These are phyloP conservation scores for Panus rudis DNA, from an alignment of 768 basidiomycete genomes.

Conservation along the genomic window DNA sequence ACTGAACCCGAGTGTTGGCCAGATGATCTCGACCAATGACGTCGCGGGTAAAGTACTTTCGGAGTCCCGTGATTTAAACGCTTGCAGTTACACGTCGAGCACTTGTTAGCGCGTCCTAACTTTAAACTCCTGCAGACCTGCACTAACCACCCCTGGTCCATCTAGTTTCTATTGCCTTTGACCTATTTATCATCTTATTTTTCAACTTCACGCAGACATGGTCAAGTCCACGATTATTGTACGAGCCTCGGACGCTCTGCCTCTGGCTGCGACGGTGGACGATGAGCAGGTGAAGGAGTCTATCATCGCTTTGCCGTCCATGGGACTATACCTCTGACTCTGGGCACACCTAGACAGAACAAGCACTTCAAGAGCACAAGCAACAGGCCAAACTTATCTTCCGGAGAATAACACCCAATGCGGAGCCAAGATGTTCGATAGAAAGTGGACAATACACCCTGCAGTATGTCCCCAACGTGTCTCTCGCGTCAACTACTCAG, in stretches of 20 bases:
- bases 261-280: slow-evolving; percentile 92
- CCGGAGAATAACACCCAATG: slow-evolving; percentile 86
- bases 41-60: too few species aligned
- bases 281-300: slow-evolving; percentile 87
- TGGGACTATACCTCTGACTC: background rate
- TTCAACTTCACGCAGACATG: slow-evolving; percentile 38
- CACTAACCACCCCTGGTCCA: background rate
- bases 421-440: slow-evolving; percentile 94
- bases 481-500: slow-evolving; percentile 6
- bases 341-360: slow-evolving; percentile 65
- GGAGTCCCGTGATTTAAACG: too few species aligned
- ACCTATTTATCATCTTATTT: background rate
- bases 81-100: too few species aligned
- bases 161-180: background rate
- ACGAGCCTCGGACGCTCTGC: slow-evolving; percentile 79
- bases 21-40: too few species aligned
- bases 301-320: too few species aligned
- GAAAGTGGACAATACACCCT: slow-evolving; percentile 94
- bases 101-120: too few species aligned
- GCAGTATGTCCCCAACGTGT: slow-evolving; percentile 55
- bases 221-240: slow-evolving; percentile 85
- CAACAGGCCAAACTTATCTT: slow-evolving; percentile 98
- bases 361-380: slow-evolving; percentile 92
- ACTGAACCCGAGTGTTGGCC: too few species aligned
- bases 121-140: too few species aligned